Evolutionary conservation across 768 basidiomycete species (phyloP).

Genomic region (Boletus sensibilis): DNA sequence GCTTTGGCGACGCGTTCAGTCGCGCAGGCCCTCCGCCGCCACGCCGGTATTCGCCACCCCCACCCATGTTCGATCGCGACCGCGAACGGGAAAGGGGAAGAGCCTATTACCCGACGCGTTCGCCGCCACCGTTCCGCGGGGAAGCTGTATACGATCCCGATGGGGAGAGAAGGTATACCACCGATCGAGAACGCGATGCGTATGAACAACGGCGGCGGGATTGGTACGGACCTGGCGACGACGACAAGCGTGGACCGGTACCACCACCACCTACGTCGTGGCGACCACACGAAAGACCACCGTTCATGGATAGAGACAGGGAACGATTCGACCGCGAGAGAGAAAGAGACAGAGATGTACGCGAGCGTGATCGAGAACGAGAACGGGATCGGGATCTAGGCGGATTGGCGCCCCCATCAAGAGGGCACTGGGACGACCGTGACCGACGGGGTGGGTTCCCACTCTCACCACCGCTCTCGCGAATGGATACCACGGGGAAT

Average conservation of each 20-base stretch:
- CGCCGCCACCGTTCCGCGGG: slow-evolving; percentile 29
- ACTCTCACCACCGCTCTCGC: slow-evolving; percentile 21
- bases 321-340: slow-evolving; percentile 42
- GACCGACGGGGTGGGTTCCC: slow-evolving; percentile 35
- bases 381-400: slow-evolving; percentile 27
- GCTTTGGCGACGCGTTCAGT: slow-evolving; percentile 37
- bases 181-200: slow-evolving; percentile 33
- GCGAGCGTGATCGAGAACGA: slow-evolving; percentile 42
- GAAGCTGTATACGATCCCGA: slow-evolving; percentile 34
- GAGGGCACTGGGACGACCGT: slow-evolving; percentile 40
- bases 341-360: slow-evolving; percentile 25
- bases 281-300: slow-evolving; percentile 37
- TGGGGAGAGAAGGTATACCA: slow-evolving; percentile 33
- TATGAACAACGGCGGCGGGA: slow-evolving; percentile 31
- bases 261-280: slow-evolving; percentile 15
- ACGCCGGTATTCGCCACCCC: slow-evolving; percentile 25
- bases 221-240: slow-evolving; percentile 37
- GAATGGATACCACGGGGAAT: slow-evolving; percentile 13
- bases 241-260: slow-evolving; percentile 37
- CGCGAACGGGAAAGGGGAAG: slow-evolving; percentile 29
- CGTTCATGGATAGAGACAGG: slow-evolving; percentile 32
- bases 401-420: slow-evolving; percentile 14
- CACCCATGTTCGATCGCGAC: slow-evolving; percentile 37
- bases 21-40: slow-evolving; percentile 11
- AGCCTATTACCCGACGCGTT: slow-evolving; percentile 31